Conservation (phyloP, 352 stramenopile species). For the Phytophthora pistaciae region DNA sequence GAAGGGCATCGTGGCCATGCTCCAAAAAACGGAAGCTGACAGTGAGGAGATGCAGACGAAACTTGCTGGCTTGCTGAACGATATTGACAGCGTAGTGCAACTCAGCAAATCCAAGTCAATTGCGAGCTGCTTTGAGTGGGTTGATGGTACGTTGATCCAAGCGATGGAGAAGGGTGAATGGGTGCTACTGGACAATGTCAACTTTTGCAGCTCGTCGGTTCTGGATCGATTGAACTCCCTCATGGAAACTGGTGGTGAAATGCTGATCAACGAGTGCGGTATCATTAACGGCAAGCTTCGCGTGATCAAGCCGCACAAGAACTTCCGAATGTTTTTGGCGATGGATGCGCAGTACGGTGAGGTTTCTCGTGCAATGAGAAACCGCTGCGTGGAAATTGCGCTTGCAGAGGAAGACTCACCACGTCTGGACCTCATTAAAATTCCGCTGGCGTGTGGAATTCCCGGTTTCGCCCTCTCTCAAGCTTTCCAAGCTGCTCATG, state of each 20-base stretch:
- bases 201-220: slow-evolving; percentile 99
- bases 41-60: slow-evolving; percentile 14
- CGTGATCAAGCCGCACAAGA: slow-evolving; percentile 96
- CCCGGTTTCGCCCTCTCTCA: slow-evolving; percentile 70
- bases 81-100: slow-evolving; percentile 52
- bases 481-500: slow-evolving; percentile 71
- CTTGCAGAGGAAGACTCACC: slow-evolving; percentile 59
- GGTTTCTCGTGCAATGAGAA: slow-evolving; percentile 99
- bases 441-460: slow-evolving; percentile 66
- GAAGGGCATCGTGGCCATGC: slow-evolving; percentile 49
- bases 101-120: slow-evolving; percentile 75
- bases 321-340: slow-evolving; percentile 99
- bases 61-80: slow-evolving; percentile 29
- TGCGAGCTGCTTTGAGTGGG: slow-evolving; percentile 96
- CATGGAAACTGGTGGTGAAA: slow-evolving; percentile 97
- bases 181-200: slow-evolving; percentile 99
- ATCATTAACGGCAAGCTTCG: slow-evolving; percentile 91
- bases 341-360: slow-evolving; percentile 98
- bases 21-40: slow-evolving; percentile 27
- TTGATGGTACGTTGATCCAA: slow-evolving; percentile 98
- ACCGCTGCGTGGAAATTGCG: slow-evolving; percentile 99
- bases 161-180: slow-evolving; percentile 99
- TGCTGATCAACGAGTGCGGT: slow-evolving; percentile 99
- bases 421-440: slow-evolving; percentile 73
- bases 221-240: slow-evolving; percentile 99